phyloP scores from a whole-genome alignment of 345 rosid species.

The Microcos paniculata region DNA sequence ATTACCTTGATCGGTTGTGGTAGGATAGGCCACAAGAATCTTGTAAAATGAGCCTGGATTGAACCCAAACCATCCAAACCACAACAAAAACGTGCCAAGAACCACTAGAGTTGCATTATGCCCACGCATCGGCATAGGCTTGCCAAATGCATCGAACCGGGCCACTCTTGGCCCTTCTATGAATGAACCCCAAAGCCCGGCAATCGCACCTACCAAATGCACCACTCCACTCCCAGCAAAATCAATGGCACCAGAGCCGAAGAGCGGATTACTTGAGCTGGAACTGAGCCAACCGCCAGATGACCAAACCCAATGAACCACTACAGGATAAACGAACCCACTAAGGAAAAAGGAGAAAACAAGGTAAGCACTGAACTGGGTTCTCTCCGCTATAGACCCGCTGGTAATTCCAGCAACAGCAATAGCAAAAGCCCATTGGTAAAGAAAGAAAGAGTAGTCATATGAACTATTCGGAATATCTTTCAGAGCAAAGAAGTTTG shows the following conservation, averaged over 20 bases:
- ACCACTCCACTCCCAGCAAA: slow-evolving; percentile 67
- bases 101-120: slow-evolving; percentile 62
- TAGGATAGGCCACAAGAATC: slow-evolving; percentile 53
- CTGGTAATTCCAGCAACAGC: slow-evolving; percentile 69
- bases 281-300: slow-evolving; percentile 61
- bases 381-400: slow-evolving; percentile 73
- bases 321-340: slow-evolving; percentile 62
- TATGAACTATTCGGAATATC: slow-evolving; percentile 39
- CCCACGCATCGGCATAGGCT: slow-evolving; percentile 52
- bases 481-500: slow-evolving; percentile 47
- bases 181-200: slow-evolving; percentile 56
- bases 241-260: slow-evolving; percentile 66
- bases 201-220: slow-evolving; percentile 53
- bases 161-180: slow-evolving; percentile 63
- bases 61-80: slow-evolving; percentile 76
- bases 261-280: slow-evolving; percentile 31
- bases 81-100: slow-evolving; percentile 52
- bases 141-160: slow-evolving; percentile 56
- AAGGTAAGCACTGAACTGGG: slow-evolving; percentile 70
- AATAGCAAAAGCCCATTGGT: slow-evolving; percentile 71
- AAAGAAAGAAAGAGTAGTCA: slow-evolving; percentile 56
- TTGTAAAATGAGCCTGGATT: slow-evolving; percentile 55
- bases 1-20: slow-evolving; percentile 47
- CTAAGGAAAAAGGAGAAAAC: slow-evolving; percentile 61
- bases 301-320: slow-evolving; percentile 70